phyloP scores from a whole-genome alignment of 345 rosid species.

The Camelina neglecta region DNA sequence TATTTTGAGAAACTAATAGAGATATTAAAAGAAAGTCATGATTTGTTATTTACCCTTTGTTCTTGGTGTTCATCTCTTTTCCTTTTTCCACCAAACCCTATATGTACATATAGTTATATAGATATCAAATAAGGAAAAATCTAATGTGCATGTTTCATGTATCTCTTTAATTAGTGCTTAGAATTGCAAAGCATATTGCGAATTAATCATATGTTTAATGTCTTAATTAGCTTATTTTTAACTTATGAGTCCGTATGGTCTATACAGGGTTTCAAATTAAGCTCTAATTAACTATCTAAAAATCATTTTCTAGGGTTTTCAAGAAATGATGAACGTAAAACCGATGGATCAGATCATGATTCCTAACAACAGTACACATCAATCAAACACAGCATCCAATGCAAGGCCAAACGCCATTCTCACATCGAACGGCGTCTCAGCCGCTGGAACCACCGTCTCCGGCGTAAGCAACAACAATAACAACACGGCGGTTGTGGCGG shows the following conservation, averaged over 20 bases:
- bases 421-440: constrained; percentile 34
- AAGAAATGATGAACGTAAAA: constrained; percentile 48
- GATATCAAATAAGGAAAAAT: constrained; percentile 8
- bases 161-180: neutral
- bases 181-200: neutral
- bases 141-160: constrained; percentile 22
- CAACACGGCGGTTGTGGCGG: constrained; percentile 36
- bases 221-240: neutral
- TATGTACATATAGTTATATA: neutral
- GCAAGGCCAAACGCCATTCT: constrained; percentile 37
- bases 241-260: too few relatives aligned
- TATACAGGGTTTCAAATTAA: constrained; percentile 18
- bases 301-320: constrained; percentile 39
- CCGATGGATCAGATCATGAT: constrained; percentile 47
- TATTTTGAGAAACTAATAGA: neutral
- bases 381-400: constrained; percentile 35
- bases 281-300: neutral
- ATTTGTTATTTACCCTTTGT: constrained; percentile 33
- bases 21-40: constrained; percentile 27
- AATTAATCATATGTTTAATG: neutral
- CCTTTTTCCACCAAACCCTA: neutral
- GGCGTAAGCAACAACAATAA: constrained; percentile 35
- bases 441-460: constrained; percentile 32
- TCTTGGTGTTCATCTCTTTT: constrained; percentile 36
- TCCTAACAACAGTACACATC: constrained; percentile 42